These are phyloP conservation scores for Podila clonocystis DNA, from an alignment of 192 early-diverging fungal genomes.

Conservation along the genomic window DNA sequence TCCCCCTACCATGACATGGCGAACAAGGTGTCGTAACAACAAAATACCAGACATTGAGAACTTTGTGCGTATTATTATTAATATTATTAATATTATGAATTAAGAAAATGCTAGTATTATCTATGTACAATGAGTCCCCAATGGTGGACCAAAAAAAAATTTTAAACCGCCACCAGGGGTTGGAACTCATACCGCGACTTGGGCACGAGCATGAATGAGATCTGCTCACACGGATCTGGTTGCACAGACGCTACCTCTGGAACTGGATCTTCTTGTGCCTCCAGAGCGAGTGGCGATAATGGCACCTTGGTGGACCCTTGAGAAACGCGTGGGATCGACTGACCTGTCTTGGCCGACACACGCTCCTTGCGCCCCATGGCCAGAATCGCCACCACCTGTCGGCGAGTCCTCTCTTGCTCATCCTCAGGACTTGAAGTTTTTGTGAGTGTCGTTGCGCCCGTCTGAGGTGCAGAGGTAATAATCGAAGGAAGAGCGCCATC, in stretches of 20 bases:
- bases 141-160: neutral
- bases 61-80: neutral
- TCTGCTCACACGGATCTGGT: constrained; percentile 18
- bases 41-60: too few relatives aligned
- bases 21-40: too few relatives aligned
- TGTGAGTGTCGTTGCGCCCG: neutral
- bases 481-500: constrained; percentile 4
- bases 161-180: constrained; percentile 23
- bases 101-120: neutral
- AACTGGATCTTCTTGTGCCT: constrained; percentile 19
- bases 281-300: constrained; percentile 23
- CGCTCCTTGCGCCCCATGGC: constrained; percentile 34
- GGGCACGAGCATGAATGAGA: constrained; percentile 50
- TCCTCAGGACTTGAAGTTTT: neutral
- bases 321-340: neutral
- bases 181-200: constrained; percentile 51
- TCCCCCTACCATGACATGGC: too few relatives aligned
- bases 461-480: too few relatives aligned
- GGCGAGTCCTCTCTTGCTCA: constrained; percentile 7
- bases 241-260: neutral
- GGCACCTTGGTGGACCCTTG: neutral
- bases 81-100: neutral
- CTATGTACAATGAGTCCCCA: neutral
- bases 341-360: constrained; percentile 28
- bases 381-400: constrained; percentile 28